phyloP scores from a whole-genome alignment of 2,329 filamentous ascomycete species.

The Fusarium torreyae region DNA sequence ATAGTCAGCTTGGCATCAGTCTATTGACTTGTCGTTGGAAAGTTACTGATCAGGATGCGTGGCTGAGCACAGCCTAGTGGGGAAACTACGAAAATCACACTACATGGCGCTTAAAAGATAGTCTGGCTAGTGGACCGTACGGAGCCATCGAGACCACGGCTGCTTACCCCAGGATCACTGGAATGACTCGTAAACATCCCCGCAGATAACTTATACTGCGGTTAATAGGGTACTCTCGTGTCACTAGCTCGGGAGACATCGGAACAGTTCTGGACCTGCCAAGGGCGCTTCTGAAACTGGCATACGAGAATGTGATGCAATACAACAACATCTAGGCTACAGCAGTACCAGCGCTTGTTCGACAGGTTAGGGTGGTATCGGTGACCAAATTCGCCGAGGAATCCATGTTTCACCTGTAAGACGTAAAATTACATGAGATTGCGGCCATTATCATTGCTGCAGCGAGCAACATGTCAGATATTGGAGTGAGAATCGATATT shows the following conservation, averaged over 20 bases:
- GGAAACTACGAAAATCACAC: background rate
- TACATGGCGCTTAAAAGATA: background rate
- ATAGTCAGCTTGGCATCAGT: background rate
- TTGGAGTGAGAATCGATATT: background rate
- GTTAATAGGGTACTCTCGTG: background rate
- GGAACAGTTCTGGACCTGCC: constrained; percentile 13
- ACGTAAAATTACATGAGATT: background rate
- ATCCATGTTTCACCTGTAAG: background rate
- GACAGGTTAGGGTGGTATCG: constrained; percentile 17
- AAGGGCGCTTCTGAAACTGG: constrained; percentile 5
- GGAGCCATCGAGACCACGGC: background rate
- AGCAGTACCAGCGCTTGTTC: background rate
- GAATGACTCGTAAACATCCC: constrained; percentile 10
- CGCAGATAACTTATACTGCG: background rate
- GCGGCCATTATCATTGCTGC: background rate
- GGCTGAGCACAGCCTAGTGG: constrained; percentile 5
- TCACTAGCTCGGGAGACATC: constrained; percentile 16
- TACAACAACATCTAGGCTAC: constrained; percentile 1
- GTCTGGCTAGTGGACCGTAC: too few species aligned
- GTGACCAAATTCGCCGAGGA: background rate
- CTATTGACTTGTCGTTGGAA: background rate
- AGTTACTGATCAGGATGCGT: background rate
- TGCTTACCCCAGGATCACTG: background rate
- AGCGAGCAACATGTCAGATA: background rate
- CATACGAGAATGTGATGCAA: constrained; percentile 14